phyloP scores from a whole-genome alignment of 2,329 filamentous ascomycete species.

The Thielaviopsis cerberus region DNA sequence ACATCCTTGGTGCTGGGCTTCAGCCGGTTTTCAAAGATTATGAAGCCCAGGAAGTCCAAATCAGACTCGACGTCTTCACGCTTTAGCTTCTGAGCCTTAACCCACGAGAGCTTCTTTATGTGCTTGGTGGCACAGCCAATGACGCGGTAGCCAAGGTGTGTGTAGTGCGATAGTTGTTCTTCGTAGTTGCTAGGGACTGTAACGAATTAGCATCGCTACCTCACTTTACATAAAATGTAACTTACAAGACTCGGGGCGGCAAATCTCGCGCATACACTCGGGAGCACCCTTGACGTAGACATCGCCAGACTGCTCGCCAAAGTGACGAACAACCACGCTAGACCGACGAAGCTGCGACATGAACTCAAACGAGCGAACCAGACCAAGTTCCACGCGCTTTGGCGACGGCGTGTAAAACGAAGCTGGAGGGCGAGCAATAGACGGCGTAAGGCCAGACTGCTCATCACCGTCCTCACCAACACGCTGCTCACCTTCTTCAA shows the following conservation, averaged over 20 bases:
- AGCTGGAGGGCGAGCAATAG: conserved; percentile 61
- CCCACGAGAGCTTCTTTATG: conserved; percentile 73
- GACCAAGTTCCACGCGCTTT: conserved; percentile 50
- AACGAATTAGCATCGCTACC: no score
- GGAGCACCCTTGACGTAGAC: conserved; percentile 94
- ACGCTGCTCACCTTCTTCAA: conserved; percentile 66
- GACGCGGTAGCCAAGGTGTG: conserved; percentile 86
- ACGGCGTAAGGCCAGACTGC: conserved; percentile 60
- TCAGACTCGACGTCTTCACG: conserved; percentile 66
- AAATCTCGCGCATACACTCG: conserved; percentile 91
- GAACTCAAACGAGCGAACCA: conserved; percentile 84
- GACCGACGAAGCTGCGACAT: conserved; percentile 80
- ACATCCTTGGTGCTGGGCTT: conserved; percentile 72
- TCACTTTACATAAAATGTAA: no score
- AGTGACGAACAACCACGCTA: conserved; percentile 79
- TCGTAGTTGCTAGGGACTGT: conserved; percentile 81
- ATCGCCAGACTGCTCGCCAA: conserved; percentile 65
- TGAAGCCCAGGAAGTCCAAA: conserved; percentile 83
- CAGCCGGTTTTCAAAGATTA: conserved; percentile 96
- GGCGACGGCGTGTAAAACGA: background rate
- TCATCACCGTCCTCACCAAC: conserved; percentile 58
- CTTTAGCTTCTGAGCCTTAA: conserved; percentile 87
- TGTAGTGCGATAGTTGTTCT: conserved; percentile 74
- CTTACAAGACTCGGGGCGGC: conserved; percentile 59
- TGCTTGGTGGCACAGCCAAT: conserved; percentile 89